These are phyloP conservation scores for Gyrodon lividus DNA, from an alignment of 768 basidiomycete genomes.

Conservation along the genomic window DNA sequence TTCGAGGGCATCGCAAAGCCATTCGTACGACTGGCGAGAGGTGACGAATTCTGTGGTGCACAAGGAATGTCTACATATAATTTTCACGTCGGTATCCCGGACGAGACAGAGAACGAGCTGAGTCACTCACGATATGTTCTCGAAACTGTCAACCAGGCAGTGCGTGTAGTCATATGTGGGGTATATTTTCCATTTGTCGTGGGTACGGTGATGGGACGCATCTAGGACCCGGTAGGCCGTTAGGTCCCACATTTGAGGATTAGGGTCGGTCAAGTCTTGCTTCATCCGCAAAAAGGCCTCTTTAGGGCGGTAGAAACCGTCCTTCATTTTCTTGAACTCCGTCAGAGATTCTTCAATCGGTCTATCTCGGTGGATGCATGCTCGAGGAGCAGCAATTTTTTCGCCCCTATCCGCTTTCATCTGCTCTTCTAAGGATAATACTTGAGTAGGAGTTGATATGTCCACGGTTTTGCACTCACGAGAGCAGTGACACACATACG, in stretches of 20 bases:
- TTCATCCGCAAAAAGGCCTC: constrained; percentile 97
- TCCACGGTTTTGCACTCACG: constrained; percentile 52
- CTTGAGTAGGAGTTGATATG: constrained; percentile 4
- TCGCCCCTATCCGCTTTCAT: constrained; percentile 88
- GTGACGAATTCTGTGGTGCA: constrained; percentile 96
- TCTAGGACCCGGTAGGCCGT: constrained; percentile 94
- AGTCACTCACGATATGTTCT: constrained; percentile 90
- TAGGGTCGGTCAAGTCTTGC: constrained; percentile 87
- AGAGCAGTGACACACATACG: constrained; percentile 94
- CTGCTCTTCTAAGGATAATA: constrained; percentile 69
- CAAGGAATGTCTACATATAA: constrained; percentile 75
- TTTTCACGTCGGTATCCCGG: neutral
- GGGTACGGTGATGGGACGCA: constrained; percentile 90
- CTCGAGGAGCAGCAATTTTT: constrained; percentile 73
- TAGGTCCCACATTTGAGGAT: constrained; percentile 99
- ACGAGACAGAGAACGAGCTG: neutral
- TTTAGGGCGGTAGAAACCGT: constrained; percentile 86
- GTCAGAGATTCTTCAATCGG: constrained; percentile 83
- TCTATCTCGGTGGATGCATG: constrained; percentile 84
- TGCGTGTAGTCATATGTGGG: constrained; percentile 99
- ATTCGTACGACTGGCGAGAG: constrained; percentile 96
- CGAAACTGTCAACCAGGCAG: constrained; percentile 96
- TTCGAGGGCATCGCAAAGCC: constrained; percentile 97
- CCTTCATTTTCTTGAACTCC: constrained; percentile 92
- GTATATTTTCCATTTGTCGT: constrained; percentile 94